Base-by-base conservation (phyloP, 495 filamentous ascomycete species). In the Chaetomidium leptoderma region DNA sequence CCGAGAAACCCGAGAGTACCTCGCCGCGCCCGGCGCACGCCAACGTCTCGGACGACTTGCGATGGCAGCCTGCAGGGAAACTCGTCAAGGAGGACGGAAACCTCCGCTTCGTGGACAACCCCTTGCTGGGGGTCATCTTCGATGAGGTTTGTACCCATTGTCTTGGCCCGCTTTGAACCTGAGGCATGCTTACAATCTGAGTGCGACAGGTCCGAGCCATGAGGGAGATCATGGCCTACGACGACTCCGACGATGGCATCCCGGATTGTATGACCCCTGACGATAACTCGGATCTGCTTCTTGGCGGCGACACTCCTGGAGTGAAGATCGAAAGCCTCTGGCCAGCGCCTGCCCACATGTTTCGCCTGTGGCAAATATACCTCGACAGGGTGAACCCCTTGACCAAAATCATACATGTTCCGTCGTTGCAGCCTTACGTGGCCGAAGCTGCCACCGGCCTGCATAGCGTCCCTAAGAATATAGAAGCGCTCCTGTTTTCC, bases 331-430 rank as follows among this genome's bases (percentile, higher is more conserved):
- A 74, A 63, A 64, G 67, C 30, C 70, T 87, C 10, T 87, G 89
- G 73, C 87, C 87, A 0, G 68, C 72, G 13, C 72, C 85, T 0
- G 74, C 83, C 58, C 85, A 89, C 48, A 82, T 88, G 19, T 84
- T 88, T 62, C 74, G 78, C 48, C 67, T 91, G 6, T 90, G 87
- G 86, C 85, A 89, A 66, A 77, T 77, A 2, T 89, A 81, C 62
- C 76, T 86, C 14, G 79, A 84, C 54, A 81, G 83, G 60, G 81
- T 88, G 58, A 84, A 89, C 67, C 86, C 86, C 0, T 63, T 90
- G 42, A 80, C 78, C 40, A 90, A 89, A 65, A 68, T 89, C n/a
- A 76, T 89, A 53, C 87, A 90, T 68, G 80, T 78, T 0, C 86
- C 86, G 4, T 84, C 83, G 4, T 57, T 85, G 40, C 79, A 84